Evolutionary conservation across 2,329 filamentous ascomycete genomes (phyloP), one percentile per base, ranked within the genome.

Genomic region (Exophiala mesophila): DNA sequence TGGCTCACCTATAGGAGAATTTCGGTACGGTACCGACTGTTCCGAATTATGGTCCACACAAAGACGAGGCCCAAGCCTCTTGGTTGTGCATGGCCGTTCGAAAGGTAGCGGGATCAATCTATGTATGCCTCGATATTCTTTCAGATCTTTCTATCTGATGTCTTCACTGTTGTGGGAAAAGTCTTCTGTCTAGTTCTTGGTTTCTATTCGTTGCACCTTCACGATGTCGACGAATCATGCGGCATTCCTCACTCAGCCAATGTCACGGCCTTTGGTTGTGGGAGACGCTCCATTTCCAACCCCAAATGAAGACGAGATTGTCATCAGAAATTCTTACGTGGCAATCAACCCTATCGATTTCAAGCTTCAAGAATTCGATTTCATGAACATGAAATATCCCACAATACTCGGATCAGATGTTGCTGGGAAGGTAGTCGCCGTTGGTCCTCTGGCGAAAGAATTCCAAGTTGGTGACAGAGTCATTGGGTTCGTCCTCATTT

Each of bases 341-440:
- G 55, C 54, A 10, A 49, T 58, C 39, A 58, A 59, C 41, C 52
- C 55, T 17, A 35, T 58, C 7, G 68, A 71, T 43, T 59, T 50
- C 26, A 54, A 53, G 7, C 55, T 65, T 20, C 60, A 65, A 28
- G 57, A 52, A 29, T 28, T 13, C 1, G 44, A 40, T 12, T 54
- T 44, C 23, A 20, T 37, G 13, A 23, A 39, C 19, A 57, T 36
- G 43, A 38, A 57, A 53, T 54, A 51, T 12, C 52, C 50, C 7
- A 15, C 17, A 5, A 47, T 53, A 24, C 28, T 50, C 6, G 52
- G 50, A n/a, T 36, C 28, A 13, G 31, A 42, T n/a, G 47, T 47
- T 23, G 52, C 30, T 10, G 47, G 52, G 3, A 44, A 32, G 2
- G 36, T 54, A 17, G 7, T 26, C 17, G 31, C 39, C 26, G 20